These are phyloP conservation scores for Chaetomium sp. DNA, from an alignment of 2,329 filamentous ascomycete genomes.

Conservation along the genomic window DNA sequence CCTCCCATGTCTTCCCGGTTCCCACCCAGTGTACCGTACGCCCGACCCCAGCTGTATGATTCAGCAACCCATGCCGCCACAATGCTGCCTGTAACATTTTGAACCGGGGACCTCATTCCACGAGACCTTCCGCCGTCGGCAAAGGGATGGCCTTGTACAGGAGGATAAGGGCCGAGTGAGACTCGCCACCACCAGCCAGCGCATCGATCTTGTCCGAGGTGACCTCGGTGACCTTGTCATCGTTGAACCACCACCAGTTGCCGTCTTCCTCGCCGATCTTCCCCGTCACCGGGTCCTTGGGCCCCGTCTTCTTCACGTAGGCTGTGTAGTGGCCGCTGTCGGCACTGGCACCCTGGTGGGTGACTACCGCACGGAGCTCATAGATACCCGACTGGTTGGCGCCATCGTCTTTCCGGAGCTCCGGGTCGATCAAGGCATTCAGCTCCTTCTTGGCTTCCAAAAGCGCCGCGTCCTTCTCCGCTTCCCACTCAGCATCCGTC, in stretches of 20 bases:
- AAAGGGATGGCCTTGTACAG: slow-evolving; percentile 76
- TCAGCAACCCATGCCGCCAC: background rate
- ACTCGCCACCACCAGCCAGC: slow-evolving; percentile 85
- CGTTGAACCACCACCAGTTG: slow-evolving; percentile 99
- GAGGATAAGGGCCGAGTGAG: slow-evolving; percentile 78
- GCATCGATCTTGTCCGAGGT: slow-evolving; percentile 87
- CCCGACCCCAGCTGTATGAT: background rate
- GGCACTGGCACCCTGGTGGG: slow-evolving; percentile 93
- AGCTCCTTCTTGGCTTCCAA: slow-evolving; percentile 86
- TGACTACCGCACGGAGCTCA: slow-evolving; percentile 90
- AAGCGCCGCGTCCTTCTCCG: slow-evolving; percentile 75
- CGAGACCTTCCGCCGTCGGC: slow-evolving; percentile 56
- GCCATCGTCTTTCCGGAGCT: slow-evolving; percentile 74
- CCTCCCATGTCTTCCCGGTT: slow-evolving; percentile 6
- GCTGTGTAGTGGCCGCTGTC: slow-evolving; percentile 98
- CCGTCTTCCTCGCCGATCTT: slow-evolving; percentile 81
- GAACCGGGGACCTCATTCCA: slow-evolving; percentile 21
- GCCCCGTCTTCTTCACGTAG: slow-evolving; percentile 89
- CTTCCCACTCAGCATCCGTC: slow-evolving; percentile 90
- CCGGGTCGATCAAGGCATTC: slow-evolving; percentile 72
- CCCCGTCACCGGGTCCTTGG: slow-evolving; percentile 72
- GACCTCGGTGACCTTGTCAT: slow-evolving; percentile 94
- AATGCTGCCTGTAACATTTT: background rate
- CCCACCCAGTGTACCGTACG: slow-evolving; percentile 1
- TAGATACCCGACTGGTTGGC: slow-evolving; percentile 94